These are phyloP conservation scores for Pinus taeda DNA, from an alignment of 75 land plant species.

Conservation along the genomic window DNA sequence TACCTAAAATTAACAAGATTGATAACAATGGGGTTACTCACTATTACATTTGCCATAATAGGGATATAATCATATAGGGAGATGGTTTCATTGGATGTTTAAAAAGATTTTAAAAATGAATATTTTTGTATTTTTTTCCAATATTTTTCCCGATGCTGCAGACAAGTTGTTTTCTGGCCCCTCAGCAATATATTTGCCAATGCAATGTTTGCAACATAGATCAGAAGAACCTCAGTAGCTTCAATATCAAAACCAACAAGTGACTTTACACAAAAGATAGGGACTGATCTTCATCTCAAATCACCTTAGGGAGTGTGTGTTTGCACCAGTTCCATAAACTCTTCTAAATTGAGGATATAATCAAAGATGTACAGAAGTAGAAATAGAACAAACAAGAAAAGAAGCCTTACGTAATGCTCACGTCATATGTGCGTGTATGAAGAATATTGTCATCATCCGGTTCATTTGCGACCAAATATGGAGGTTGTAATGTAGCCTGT, in stretches of 20 bases:
- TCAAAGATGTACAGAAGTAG: background rate
- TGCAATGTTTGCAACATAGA: too few relatives aligned
- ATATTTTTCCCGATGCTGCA: too few relatives aligned
- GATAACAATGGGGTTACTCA: too few relatives aligned
- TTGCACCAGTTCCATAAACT: background rate
- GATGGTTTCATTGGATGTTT: too few relatives aligned
- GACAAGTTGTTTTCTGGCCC: too few relatives aligned
- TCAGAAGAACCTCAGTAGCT: background rate
- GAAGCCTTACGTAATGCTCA: slow-evolving; percentile 93
- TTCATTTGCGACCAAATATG: slow-evolving; percentile 71
- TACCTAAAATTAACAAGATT: too few relatives aligned
- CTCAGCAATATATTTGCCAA: too few relatives aligned
- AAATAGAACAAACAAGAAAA: background rate
- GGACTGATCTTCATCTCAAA: background rate
- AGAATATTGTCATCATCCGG: slow-evolving; percentile 97
- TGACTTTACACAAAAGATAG: background rate
- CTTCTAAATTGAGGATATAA: slow-evolving; percentile 12
- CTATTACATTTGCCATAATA: too few relatives aligned
- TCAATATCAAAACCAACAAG: background rate
- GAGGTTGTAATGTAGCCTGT: slow-evolving; percentile 70
- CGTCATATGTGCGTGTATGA: slow-evolving; percentile 92
- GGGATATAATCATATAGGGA: too few relatives aligned
- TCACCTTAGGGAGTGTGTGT: background rate
- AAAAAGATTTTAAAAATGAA: too few relatives aligned
- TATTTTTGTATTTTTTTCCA: too few relatives aligned